Percentiles rank a stretch among this genome's conserved stretches.
phyloP scores from a whole-genome alignment of 2,329 filamentous ascomycete genomes.

The Tolypocladium album region DNA sequence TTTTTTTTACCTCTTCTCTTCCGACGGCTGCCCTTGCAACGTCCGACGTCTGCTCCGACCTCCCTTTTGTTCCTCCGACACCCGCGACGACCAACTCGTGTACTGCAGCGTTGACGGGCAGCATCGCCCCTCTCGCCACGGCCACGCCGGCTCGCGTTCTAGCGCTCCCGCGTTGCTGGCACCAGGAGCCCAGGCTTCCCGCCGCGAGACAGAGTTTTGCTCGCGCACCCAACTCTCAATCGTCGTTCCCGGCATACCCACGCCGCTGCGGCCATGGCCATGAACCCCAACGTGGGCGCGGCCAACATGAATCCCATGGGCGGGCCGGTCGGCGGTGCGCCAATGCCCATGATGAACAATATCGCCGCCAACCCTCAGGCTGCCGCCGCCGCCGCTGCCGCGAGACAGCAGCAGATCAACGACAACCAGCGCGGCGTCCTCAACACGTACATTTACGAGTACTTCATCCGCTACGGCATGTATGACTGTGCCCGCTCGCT shows the following conservation, averaged over 20 bases:
- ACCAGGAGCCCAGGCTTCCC: slow-evolving; percentile 9
- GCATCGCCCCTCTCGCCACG: slow-evolving; percentile 15
- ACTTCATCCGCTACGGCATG: slow-evolving; percentile 79
- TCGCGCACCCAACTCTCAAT: slow-evolving; percentile 15
- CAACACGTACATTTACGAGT: slow-evolving; percentile 86
- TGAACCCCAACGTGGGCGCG: slow-evolving; percentile 56
- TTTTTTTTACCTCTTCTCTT: not conserved
- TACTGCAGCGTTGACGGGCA: slow-evolving; percentile 1
- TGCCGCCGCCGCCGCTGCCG: slow-evolving; percentile 18
- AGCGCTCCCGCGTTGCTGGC: slow-evolving; percentile 16
- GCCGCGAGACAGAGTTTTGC: slow-evolving; percentile 3
- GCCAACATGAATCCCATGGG: slow-evolving; percentile 60
- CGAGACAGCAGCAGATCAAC: slow-evolving; percentile 29
- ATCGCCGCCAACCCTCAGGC: slow-evolving; percentile 27
- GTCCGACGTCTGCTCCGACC: not conserved
- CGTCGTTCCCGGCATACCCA: slow-evolving; percentile 10
- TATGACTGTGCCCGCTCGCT: slow-evolving; percentile 72
- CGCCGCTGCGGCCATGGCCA: slow-evolving; percentile 20
- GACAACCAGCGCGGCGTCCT: slow-evolving; percentile 46
- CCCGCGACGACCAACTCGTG: slow-evolving; percentile 5
- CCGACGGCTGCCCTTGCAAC: not conserved
- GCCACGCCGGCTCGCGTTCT: slow-evolving; percentile 21
- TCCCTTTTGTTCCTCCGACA: slow-evolving; percentile 4
- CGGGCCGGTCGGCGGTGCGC: slow-evolving; percentile 49
- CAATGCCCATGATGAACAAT: slow-evolving; percentile 59